Evolutionary conservation across 495 filamentous ascomycete species (phyloP).

Genomic region (Penicillium diatomitis): DNA sequence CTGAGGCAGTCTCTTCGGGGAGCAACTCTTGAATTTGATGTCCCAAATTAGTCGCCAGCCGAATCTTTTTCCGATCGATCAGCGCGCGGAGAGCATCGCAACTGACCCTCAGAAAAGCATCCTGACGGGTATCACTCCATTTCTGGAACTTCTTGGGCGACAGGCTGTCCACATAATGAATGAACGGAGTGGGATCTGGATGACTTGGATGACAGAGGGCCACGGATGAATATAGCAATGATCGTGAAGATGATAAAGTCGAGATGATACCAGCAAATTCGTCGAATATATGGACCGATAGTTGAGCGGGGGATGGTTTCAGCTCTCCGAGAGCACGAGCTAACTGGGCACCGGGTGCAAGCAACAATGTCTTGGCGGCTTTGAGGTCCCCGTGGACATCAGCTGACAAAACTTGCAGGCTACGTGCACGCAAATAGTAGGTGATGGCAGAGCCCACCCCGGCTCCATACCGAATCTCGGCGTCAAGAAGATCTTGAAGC

Average conservation of each 20-base stretch:
- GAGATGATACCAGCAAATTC: constrained; percentile 19
- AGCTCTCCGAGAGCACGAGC: constrained; percentile 15
- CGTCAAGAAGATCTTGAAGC: constrained; percentile 22
- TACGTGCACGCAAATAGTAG: constrained; percentile 21
- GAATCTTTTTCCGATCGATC: constrained; percentile 21
- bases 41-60: constrained; percentile 23
- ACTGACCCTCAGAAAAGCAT: constrained; percentile 19
- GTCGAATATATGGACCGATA: constrained; percentile 22
- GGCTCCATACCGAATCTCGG: constrained; percentile 26
- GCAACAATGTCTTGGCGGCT: constrained; percentile 14
- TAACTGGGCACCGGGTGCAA: constrained; percentile 16
- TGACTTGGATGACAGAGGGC: constrained; percentile 28
- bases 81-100: constrained; percentile 30
- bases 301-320: constrained; percentile 7
- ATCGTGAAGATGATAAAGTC: constrained; percentile 14
- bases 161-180: constrained; percentile 16
- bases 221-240: constrained; percentile 16
- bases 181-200: constrained; percentile 23
- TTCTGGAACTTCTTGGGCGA: constrained; percentile 8
- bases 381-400: constrained; percentile 1
- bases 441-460: constrained; percentile 24
- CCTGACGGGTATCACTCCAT: constrained; percentile 14
- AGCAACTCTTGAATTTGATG: constrained; percentile 24
- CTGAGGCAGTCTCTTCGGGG: constrained; percentile 11
- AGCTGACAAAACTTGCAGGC: constrained; percentile 9